A percentile compares a stretch with the other conserved stretches of the same genome.
Conservation (phyloP, 768 basidiomycete genomes). For the Hericium erinaceus region DNA sequence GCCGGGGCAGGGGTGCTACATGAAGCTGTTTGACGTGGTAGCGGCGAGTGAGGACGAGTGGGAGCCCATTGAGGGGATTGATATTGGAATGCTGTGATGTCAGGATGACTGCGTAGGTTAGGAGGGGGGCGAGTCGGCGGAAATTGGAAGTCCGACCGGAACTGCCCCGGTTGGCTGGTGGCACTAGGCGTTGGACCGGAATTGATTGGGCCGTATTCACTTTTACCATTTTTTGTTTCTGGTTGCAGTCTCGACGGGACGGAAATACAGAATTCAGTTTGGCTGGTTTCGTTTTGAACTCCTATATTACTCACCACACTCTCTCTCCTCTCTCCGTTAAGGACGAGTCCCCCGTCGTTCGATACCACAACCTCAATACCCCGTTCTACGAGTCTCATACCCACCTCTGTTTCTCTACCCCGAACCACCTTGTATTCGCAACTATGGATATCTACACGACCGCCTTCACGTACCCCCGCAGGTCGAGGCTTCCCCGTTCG, state of each 20-base stretch:
- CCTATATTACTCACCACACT: constrained; percentile 5
- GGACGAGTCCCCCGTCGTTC: constrained; percentile 4
- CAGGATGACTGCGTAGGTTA: constrained; percentile 1
- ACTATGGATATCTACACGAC: constrained; percentile 93
- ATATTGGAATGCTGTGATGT: constrained; percentile 12
- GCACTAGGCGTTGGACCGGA: neutral
- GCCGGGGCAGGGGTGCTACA: constrained; percentile 43
- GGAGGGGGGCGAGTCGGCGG: neutral
- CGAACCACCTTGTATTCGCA: constrained; percentile 10
- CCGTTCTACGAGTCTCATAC: constrained; percentile 16
- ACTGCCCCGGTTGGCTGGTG: neutral
- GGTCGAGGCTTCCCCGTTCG: constrained; percentile 61
- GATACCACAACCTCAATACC: constrained; percentile 13
- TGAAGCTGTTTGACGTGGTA: constrained; percentile 50
- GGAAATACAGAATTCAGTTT: neutral
- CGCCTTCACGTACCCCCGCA: constrained; percentile 86
- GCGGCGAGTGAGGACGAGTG: constrained; percentile 32
- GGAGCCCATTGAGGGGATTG: constrained; percentile 38
- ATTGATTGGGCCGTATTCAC: neutral
- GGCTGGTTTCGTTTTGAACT: neutral
- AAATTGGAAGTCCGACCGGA: neutral
- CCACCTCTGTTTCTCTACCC: constrained; percentile 19
- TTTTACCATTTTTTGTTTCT: constrained; percentile 1
- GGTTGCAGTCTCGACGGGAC: neutral
- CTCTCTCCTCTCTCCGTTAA: constrained; percentile 11